Evolutionary conservation across 2,329 filamentous ascomycete species (phyloP), one percentile per base, ranked within the genome.

Genomic region (Ceratocystis variospora): DNA sequence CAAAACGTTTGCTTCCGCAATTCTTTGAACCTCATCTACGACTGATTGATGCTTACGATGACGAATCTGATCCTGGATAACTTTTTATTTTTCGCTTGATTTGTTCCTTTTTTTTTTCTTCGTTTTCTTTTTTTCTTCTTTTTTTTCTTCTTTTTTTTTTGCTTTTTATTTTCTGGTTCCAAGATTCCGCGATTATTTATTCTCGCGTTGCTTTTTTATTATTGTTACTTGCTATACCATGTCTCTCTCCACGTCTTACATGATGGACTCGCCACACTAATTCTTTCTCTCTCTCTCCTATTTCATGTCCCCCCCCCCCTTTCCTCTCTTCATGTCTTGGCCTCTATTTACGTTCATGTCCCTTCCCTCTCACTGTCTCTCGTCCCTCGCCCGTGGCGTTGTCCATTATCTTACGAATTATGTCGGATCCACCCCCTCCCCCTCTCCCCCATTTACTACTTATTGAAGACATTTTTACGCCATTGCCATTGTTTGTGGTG

Each of bases 21-120:
- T 63, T 64, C 66, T 37, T 67, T 67, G 45, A 48, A 67, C 57
- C 48, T 66, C 48, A 65, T 63, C 66, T 61, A 67, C 62, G 62
- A 67, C 55, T 64, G 59, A 67, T 61, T 64, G 59, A 68, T 55
- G 61, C 61, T 62, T 66, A 66, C 53, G 67, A 68, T 68, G 67
- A 64, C 57, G 61, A 59, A 45, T 48, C 50, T 57, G 63, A 67
- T 63, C 45, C 48, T 64, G 50, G 62, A 64, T 64, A 33, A 41
- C 37, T 41, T 41, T 37, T 41, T 41, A 41, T 41, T 41, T 41
- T 12, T 15, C 12, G 37, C 1, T 41, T 41, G 41, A 44, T 53
- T 44, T 53, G 28, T 48, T 64, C 5, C 61, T n/a, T 31, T 33
- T 46, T 31, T n/a, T 61, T 41, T 33, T 41, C 46, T 48, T 22